A percentile compares a stretch with the other conserved stretches of the same genome.
These are phyloP conservation scores for Colletotrichum noveboracense DNA, from an alignment of 2,329 filamentous ascomycete species.

Conservation along the genomic window DNA sequence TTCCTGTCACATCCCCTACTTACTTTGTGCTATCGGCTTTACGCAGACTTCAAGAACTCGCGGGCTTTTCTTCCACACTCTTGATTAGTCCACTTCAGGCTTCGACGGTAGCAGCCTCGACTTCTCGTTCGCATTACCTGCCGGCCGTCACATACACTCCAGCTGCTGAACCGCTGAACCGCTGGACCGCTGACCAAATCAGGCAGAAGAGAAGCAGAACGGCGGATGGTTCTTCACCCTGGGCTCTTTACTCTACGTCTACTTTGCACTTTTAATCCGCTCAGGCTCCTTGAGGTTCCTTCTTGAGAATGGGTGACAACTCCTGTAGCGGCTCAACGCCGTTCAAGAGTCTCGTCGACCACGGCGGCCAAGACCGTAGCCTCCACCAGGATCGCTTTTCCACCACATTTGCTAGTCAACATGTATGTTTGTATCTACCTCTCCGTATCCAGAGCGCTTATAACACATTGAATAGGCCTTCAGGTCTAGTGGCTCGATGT, in stretches of 20 bases:
- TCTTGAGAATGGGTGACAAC: constrained; percentile 40
- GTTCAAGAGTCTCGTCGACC: constrained; percentile 47
- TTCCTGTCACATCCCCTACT: not conserved
- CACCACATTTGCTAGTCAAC: not conserved
- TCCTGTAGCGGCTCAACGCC: constrained; percentile 47
- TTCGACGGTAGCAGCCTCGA: not conserved
- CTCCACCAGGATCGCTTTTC: constrained; percentile 46
- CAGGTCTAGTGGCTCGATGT: not conserved
- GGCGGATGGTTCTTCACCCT: not conserved
- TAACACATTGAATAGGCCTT: not conserved
- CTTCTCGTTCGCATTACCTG: not conserved
- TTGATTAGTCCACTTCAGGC: not conserved
- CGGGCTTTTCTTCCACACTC: not conserved
- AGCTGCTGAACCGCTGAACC: not conserved
- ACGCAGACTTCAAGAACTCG: not conserved
- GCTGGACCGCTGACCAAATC: not conserved
- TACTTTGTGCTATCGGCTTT: not conserved
- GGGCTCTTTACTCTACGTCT: not conserved
- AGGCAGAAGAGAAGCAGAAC: not conserved
- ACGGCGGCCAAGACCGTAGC: constrained; percentile 45
- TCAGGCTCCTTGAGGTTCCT: not conserved
- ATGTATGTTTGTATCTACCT: not conserved
- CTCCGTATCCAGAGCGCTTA: not conserved
- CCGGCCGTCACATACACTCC: not conserved
- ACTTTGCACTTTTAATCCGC: not conserved